These are phyloP conservation scores for Musa schizocarpa DNA, from an alignment of 176 grass and related monocot genomes.

Conservation along the genomic window DNA sequence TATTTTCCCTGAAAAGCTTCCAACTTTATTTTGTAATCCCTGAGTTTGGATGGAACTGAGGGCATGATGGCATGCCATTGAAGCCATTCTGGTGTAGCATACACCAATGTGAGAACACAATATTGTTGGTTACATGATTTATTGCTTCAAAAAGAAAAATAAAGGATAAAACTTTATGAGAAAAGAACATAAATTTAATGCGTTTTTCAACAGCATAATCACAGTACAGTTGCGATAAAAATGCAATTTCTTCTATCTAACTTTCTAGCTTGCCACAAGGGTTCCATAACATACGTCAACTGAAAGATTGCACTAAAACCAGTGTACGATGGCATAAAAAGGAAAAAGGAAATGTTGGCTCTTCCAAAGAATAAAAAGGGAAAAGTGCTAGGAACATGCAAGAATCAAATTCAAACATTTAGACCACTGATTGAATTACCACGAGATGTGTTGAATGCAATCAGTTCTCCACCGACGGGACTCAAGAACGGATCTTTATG, in stretches of 20 bases:
- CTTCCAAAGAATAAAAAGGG: neutral
- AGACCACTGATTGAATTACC: too few species aligned
- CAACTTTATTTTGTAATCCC: conserved; percentile 1
- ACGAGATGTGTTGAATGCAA: too few species aligned
- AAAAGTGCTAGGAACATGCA: too few species aligned
- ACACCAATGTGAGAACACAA: neutral
- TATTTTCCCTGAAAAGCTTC: conserved; percentile 2
- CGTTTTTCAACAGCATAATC: neutral
- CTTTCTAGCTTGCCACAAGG: neutral
- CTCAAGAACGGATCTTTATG: neutral
- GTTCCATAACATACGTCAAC: too few species aligned
- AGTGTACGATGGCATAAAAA: too few species aligned
- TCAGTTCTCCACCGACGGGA: neutral
- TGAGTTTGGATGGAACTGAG: conserved; percentile 17
- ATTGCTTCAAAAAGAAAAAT: neutral
- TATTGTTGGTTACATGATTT: neutral
- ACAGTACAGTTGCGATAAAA: neutral
- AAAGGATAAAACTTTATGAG: too few species aligned
- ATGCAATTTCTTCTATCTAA: neutral
- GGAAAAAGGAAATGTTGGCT: too few species aligned
- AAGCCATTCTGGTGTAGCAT: conserved; percentile 31
- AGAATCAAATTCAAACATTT: too few species aligned
- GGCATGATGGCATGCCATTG: conserved; percentile 20
- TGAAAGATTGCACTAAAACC: too few species aligned
- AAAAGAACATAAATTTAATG: too few species aligned